These are phyloP conservation scores for Fusarium buxicola DNA, from an alignment of 2,329 filamentous ascomycete species.

Conservation along the genomic window DNA sequence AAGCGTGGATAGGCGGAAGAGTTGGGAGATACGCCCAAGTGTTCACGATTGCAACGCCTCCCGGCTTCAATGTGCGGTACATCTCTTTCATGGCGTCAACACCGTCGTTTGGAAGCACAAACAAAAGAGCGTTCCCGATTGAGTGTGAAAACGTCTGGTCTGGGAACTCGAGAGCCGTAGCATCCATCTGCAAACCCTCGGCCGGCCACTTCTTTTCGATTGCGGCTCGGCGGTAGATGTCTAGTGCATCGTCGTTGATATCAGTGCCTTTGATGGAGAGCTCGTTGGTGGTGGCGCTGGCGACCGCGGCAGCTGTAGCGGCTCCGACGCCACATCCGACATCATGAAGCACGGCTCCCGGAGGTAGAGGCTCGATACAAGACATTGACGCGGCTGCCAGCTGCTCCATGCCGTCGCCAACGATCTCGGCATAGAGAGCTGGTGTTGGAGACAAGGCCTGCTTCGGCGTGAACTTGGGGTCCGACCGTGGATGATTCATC, in stretches of 20 bases:
- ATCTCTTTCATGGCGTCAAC: background rate
- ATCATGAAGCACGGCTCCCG: constrained; percentile 2
- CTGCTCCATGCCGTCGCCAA: constrained; percentile 7
- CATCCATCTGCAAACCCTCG: background rate
- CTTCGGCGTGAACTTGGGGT: background rate
- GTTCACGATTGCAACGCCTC: background rate
- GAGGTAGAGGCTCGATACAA: accelerated
- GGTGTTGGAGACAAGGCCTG: constrained; percentile 16
- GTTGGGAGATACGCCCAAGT: constrained; percentile 6
- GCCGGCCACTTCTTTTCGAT: background rate
- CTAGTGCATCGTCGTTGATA: background rate
- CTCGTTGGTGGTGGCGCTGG: accelerated
- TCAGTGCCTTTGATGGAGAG: constrained; percentile 7
- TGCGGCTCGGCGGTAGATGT: background rate
- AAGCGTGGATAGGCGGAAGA: background rate
- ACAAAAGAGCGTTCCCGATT: background rate
- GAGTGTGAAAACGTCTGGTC: background rate
- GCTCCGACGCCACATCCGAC: constrained; percentile 13
- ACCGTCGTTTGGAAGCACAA: constrained; percentile 6
- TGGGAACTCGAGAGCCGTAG: background rate
- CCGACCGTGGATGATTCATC: constrained; percentile 12
- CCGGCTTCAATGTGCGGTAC: background rate
- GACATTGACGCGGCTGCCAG: constrained; percentile 4
- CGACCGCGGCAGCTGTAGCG: background rate
- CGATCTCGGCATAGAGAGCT: constrained; percentile 3